Conservation (phyloP, 2,329 filamentous ascomycete species). For the Pezicula radicicola region DNA sequence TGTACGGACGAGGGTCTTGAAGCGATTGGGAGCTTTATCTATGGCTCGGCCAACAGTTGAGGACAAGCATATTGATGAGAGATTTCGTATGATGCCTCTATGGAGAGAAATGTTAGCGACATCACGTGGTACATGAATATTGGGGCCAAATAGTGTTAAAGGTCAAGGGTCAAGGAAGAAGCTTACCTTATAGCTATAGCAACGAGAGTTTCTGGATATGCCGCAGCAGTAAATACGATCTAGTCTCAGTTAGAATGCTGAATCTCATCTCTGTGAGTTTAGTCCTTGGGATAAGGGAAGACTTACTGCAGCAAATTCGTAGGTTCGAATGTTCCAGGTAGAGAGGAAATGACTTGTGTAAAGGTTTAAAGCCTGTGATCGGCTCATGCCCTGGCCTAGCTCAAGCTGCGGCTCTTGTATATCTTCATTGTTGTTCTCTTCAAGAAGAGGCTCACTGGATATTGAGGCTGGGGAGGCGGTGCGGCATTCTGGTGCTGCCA, state of each 20-base stretch:
- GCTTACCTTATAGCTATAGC: slow-evolving; percentile 35
- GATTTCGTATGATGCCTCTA: slow-evolving; percentile 30
- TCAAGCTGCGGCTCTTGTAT: too few species aligned
- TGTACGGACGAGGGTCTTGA: slow-evolving; percentile 38
- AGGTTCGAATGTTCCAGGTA: slow-evolving; percentile 54
- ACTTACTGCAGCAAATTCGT: slow-evolving; percentile 45
- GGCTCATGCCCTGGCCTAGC: slow-evolving; percentile 21
- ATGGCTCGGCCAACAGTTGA: slow-evolving; percentile 40
- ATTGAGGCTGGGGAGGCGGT: too few species aligned
- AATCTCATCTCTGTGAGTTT: too few species aligned
- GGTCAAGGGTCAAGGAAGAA: neutral
- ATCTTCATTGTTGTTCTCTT: neutral
- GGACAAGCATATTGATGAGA: slow-evolving; percentile 39
- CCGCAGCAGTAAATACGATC: slow-evolving; percentile 51
- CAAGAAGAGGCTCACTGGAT: neutral
- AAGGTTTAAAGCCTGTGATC: slow-evolving; percentile 34
- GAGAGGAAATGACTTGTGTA: slow-evolving; percentile 54
- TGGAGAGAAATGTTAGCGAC: neutral
- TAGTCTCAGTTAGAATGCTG: slow-evolving; percentile 16
- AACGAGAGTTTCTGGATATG: slow-evolving; percentile 38
- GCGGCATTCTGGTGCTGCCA: too few species aligned
- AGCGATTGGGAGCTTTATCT: slow-evolving; percentile 34
- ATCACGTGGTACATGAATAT: neutral
- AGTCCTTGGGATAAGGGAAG: neutral
- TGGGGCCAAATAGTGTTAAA: neutral